Conservation (phyloP, 2,329 filamentous ascomycete species). For the Aspergillus tubingensis region DNA sequence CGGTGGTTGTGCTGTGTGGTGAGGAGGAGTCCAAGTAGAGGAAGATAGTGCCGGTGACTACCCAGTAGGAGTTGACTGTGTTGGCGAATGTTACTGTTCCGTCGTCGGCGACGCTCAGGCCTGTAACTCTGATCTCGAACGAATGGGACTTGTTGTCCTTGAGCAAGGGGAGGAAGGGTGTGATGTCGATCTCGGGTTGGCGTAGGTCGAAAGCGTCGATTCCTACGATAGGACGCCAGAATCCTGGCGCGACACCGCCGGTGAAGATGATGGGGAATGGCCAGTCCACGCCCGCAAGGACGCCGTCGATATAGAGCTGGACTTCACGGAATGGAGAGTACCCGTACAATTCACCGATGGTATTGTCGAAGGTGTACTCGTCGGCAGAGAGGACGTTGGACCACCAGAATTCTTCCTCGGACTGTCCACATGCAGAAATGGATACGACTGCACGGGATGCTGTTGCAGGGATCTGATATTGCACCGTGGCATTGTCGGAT, state of each 20-base stretch:
- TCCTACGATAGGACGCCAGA: conserved; percentile 78
- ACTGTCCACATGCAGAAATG: conserved; percentile 75
- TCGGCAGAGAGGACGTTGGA: conserved; percentile 69
- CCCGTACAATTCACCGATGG: conserved; percentile 62
- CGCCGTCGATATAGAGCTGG: conserved; percentile 72
- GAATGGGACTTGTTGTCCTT: conserved; percentile 66
- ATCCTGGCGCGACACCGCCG: conserved; percentile 72
- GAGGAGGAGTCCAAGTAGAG: conserved; percentile 64
- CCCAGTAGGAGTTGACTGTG: conserved; percentile 68
- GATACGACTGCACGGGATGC: conserved; percentile 70
- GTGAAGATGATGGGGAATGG: conserved; percentile 83
- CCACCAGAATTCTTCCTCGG: conserved; percentile 83
- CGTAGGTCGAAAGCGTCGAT: conserved; percentile 76
- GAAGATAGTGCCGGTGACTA: conserved; percentile 77
- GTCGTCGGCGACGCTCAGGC: conserved; percentile 59
- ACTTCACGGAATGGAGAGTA: conserved; percentile 76
- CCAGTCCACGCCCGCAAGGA: conserved; percentile 74
- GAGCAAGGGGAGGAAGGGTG: conserved; percentile 70
- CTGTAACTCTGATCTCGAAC: conserved; percentile 68
- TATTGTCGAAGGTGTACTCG: conserved; percentile 58
- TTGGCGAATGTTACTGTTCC: conserved; percentile 54
- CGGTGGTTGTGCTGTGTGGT: neutral
- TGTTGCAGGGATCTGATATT: conserved; percentile 66
- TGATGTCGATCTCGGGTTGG: conserved; percentile 81
- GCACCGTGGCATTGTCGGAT: conserved; percentile 59